phyloP scores from a whole-genome alignment of 108 stramenopile genomes.

The Pseudonitzschia multistriata region DNA sequence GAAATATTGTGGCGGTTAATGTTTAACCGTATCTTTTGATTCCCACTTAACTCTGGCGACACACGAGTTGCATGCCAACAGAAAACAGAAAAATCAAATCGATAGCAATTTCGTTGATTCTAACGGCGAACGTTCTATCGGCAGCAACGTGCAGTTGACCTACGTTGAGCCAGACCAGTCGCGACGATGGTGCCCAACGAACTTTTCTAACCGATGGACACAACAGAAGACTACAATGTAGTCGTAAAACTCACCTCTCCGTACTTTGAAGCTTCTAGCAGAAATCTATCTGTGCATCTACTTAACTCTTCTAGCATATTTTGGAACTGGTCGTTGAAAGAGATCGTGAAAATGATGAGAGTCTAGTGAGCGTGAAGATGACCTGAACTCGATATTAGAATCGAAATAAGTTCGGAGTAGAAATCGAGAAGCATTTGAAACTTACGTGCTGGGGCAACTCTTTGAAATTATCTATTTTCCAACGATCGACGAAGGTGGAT shows the following conservation, averaged over 20 bases:
- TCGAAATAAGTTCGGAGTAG: not conserved
- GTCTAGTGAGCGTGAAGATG: constrained; percentile 5
- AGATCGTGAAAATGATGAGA: constrained; percentile 16
- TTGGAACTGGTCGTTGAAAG: constrained; percentile 48
- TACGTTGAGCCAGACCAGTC: not conserved
- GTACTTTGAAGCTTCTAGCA: constrained; percentile 73
- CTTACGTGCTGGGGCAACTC: constrained; percentile 74
- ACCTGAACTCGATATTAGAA: not conserved
- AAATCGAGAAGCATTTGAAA: not conserved
- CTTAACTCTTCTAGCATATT: constrained; percentile 69
- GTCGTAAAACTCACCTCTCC: constrained; percentile 65
- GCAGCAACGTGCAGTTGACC: not conserved
- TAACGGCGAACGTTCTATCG: not conserved
- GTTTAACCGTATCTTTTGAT: constrained; percentile 1
- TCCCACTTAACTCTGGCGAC: not conserved
- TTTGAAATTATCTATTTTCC: constrained; percentile 54
- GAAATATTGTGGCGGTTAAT: too few relatives aligned
- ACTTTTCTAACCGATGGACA: not conserved
- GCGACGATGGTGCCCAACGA: not conserved
- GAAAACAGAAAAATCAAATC: not conserved
- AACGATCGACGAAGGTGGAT: constrained; percentile 82
- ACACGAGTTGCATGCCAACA: not conserved
- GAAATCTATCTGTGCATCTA: constrained; percentile 63
- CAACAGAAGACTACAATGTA: not conserved
- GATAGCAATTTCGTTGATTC: not conserved